A percentile compares a stretch with the other conserved stretches of the same genome.
Conservation (phyloP, 2,329 filamentous ascomycete species). For the Xylariaceae sp. region DNA sequence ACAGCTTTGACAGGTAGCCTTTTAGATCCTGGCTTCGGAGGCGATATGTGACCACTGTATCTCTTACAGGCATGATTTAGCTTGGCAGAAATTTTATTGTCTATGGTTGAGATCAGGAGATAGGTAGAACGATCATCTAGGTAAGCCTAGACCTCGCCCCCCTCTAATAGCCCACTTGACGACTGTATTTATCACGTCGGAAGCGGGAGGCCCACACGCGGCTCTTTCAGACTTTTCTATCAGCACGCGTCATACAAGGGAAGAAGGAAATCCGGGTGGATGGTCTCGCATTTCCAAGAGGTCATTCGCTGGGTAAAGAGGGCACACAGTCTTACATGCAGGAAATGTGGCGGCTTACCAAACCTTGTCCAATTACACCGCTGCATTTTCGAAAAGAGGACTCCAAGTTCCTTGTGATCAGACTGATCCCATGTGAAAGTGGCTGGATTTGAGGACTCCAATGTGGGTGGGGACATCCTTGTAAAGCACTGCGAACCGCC, state of each 20-base stretch:
- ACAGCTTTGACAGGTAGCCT: slow-evolving; percentile 3
- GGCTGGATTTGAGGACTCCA: not conserved
- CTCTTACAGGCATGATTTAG: slow-evolving; percentile 2
- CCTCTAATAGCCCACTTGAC: not conserved
- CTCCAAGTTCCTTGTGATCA: not conserved
- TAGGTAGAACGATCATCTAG: not conserved
- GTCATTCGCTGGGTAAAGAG: too few species aligned
- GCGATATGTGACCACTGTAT: slow-evolving; percentile 8
- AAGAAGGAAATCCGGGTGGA: too few species aligned
- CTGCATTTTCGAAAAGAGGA: not conserved
- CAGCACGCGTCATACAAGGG: not conserved
- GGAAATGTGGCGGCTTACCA: not conserved
- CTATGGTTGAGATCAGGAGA: not conserved
- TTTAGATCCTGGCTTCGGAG: slow-evolving; percentile 5
- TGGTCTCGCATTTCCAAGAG: too few species aligned
- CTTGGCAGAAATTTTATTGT: not conserved
- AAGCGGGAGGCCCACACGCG: too few species aligned
- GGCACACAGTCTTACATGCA: too few species aligned
- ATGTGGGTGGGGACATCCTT: not conserved
- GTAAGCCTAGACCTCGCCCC: not conserved
- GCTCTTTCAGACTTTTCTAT: not conserved
- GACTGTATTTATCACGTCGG: not conserved
- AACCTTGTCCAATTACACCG: not conserved
- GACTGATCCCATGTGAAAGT: not conserved
- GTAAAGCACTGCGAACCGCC: not conserved